phyloP scores from a whole-genome alignment of 2,329 filamentous ascomycete species.

The Dactylonectria estremocensis region DNA sequence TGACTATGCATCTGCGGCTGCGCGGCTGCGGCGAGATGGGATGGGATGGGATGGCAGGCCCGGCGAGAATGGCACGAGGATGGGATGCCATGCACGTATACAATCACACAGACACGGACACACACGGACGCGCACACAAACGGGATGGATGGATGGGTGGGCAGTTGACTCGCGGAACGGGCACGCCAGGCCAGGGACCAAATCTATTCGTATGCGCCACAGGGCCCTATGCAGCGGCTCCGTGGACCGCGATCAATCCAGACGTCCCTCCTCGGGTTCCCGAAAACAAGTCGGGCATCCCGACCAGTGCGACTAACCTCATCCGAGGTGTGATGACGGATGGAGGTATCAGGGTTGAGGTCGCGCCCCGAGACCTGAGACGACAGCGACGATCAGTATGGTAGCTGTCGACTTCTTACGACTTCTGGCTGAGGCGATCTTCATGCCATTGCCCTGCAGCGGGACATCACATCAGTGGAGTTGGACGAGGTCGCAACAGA shows the following conservation, averaged over 20 bases:
- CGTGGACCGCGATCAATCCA: slow-evolving; percentile 5
- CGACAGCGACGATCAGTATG: neutral
- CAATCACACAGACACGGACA: too few species aligned
- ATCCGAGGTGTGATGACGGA: slow-evolving; percentile 6
- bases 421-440: slow-evolving; percentile 15
- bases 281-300: slow-evolving; percentile 39
- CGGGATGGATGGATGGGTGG: slow-evolving; percentile 20
- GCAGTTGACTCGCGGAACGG: slow-evolving; percentile 26
- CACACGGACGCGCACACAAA: neutral
- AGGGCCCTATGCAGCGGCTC: slow-evolving; percentile 13
- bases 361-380: neutral
- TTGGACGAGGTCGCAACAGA: slow-evolving; percentile 29
- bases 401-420: neutral
- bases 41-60: slow-evolving; percentile 16
- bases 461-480: slow-evolving; percentile 27
- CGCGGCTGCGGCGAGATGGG: slow-evolving; percentile 28
- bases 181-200: slow-evolving; percentile 5
- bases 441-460: slow-evolving; percentile 21
- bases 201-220: slow-evolving; percentile 19
- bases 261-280: slow-evolving; percentile 30
- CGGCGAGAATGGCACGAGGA: slow-evolving; percentile 11
- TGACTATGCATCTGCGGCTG: slow-evolving; percentile 25
- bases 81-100: slow-evolving; percentile 19
- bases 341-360: slow-evolving; percentile 19
- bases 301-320: slow-evolving; percentile 30